These are phyloP conservation scores for Penicillium sp. DNA, from an alignment of 2,329 filamentous ascomycete genomes.

Conservation along the genomic window DNA sequence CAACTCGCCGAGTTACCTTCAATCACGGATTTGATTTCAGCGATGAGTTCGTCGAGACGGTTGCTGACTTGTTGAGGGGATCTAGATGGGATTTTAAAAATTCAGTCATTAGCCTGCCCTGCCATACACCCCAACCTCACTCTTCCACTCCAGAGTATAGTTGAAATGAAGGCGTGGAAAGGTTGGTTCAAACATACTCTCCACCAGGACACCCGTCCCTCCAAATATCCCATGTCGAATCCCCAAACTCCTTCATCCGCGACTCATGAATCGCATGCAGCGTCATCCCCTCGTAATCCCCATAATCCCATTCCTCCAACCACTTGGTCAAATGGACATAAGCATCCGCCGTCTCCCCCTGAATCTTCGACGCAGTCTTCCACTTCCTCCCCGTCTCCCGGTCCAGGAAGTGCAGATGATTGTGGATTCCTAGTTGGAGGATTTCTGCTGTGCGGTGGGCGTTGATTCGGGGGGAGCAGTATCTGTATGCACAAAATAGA, in stretches of 20 bases:
- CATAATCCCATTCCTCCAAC: constrained; percentile 82
- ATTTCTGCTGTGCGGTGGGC: constrained; percentile 24
- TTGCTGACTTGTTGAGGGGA: constrained; percentile 4
- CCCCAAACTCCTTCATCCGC: constrained; percentile 11
- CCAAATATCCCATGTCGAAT: constrained; percentile 27
- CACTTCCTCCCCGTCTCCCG: not conserved
- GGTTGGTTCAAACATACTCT: too few relatives aligned
- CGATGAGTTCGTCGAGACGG: not conserved
- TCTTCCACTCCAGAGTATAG: constrained; percentile 5
- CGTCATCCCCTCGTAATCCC: constrained; percentile 78
- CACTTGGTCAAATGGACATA: constrained; percentile 58
- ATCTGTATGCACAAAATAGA: too few relatives aligned
- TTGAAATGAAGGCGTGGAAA: too few relatives aligned
- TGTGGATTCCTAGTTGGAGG: constrained; percentile 20
- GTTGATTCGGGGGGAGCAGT: constrained; percentile 19
- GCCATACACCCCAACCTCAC: too few relatives aligned
- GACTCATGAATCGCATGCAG: constrained; percentile 65
- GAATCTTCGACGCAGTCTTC: not conserved
- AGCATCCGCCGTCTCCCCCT: not conserved
- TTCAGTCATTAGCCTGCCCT: too few relatives aligned
- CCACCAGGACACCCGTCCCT: constrained; percentile 26
- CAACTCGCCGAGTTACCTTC: constrained; percentile 10
- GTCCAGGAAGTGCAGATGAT: constrained; percentile 18
- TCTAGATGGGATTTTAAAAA: not conserved
- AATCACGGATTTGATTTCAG: constrained; percentile 7